These are phyloP conservation scores for Phialophora expanda DNA, from an alignment of 2,329 filamentous ascomycete species.

Conservation along the genomic window DNA sequence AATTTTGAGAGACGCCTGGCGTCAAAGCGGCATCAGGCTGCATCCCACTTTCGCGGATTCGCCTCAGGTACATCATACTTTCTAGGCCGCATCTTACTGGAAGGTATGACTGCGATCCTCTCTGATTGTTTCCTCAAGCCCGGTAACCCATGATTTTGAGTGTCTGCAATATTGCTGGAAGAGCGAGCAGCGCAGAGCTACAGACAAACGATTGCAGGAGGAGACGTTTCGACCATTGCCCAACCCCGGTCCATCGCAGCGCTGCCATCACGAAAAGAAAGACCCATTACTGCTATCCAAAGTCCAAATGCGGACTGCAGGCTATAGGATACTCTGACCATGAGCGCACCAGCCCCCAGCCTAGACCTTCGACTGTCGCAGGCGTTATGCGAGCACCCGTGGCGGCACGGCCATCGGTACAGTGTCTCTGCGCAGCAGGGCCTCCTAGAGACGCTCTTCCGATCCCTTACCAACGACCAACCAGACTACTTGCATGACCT, in stretches of 20 bases:
- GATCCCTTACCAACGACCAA: constrained; percentile 78
- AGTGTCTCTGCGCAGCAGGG: constrained; percentile 70
- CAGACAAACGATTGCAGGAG: neutral
- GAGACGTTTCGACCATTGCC: neutral
- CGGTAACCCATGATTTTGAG: neutral
- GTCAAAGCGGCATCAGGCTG: constrained; percentile 10
- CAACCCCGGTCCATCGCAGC: neutral
- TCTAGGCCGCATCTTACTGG: neutral
- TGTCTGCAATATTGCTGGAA: neutral
- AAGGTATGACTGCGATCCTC: neutral
- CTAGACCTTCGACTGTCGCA: constrained; percentile 82
- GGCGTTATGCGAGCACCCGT: constrained; percentile 78
- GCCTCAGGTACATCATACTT: neutral
- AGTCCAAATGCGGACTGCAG: constrained; percentile 28
- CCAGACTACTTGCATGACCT: constrained; percentile 76
- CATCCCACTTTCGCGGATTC: constrained; percentile 1
- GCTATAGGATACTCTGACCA: constrained; percentile 9
- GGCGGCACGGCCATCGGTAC: constrained; percentile 75
- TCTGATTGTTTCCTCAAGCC: neutral
- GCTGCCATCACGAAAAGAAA: neutral
- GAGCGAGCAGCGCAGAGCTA: neutral
- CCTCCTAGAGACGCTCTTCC: constrained; percentile 81
- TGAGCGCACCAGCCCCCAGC: constrained; percentile 54
- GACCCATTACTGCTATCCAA: neutral
- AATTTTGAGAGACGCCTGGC: neutral